phyloP scores from a whole-genome alignment of 2,329 filamentous ascomycete genomes.

The Aspergillus brasiliensis region DNA sequence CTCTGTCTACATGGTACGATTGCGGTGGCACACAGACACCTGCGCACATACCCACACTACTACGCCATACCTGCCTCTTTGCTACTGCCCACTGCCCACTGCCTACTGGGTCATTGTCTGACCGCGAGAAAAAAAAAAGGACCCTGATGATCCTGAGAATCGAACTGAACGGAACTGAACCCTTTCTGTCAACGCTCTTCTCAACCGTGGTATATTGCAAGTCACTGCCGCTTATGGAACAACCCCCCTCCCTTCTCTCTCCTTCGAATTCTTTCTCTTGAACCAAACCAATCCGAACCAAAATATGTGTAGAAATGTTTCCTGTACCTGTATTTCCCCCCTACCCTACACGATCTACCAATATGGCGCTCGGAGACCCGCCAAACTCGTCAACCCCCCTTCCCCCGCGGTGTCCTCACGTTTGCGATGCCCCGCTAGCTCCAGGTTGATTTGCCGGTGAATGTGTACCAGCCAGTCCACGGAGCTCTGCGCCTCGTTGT shows the following conservation, averaged over 20 bases:
- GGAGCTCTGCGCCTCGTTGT: conserved; percentile 97
- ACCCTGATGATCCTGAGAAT: no score
- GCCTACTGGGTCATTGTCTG: no score
- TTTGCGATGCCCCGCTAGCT: conserved; percentile 60
- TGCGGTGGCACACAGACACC: no score
- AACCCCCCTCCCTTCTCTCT: neutral
- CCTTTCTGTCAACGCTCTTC: conserved; percentile 1
- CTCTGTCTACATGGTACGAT: no score
- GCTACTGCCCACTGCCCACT: no score
- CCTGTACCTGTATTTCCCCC: neutral
- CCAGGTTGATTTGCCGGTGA: conserved; percentile 88
- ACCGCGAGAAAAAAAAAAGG: no score
- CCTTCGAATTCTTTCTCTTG: no score
- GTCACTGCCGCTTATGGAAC: conserved; percentile 1
- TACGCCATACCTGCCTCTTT: no score
- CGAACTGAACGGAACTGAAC: neutral
- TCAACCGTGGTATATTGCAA: conserved; percentile 13
- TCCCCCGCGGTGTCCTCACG: conserved; percentile 48
- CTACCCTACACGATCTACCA: conserved; percentile 35
- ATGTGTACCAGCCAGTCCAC: conserved; percentile 98
- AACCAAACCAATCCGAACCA: no score
- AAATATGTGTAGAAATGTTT: no score
- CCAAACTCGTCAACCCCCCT: conserved; percentile 47
- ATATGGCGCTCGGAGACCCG: conserved; percentile 49
- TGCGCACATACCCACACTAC: no score